Percentiles rank a stretch among this genome's conserved stretches.
These are phyloP conservation scores for Dimocarpus longan DNA, from an alignment of 345 rosid species.

Conservation along the genomic window DNA sequence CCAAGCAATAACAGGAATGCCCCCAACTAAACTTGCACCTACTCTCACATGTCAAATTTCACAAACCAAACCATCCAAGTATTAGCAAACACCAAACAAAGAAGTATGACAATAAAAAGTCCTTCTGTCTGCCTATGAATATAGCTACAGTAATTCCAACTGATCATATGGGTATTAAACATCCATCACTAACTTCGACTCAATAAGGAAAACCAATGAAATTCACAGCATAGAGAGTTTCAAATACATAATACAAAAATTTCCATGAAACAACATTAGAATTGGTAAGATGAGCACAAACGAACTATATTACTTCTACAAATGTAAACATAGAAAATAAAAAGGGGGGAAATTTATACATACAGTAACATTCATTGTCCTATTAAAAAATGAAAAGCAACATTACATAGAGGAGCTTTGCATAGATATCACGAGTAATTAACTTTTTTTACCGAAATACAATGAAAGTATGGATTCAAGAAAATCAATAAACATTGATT, in stretches of 20 bases:
- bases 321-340: too few species aligned
- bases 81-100: neutral
- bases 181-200: neutral
- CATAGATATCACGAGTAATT: neutral
- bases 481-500: neutral
- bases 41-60: neutral
- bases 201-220: neutral
- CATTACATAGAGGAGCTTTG: neutral
- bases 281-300: neutral
- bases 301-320: too few species aligned
- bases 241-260: too few species aligned
- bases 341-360: too few species aligned
- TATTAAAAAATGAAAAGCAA: neutral
- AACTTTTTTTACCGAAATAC: neutral
- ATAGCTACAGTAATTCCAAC: neutral
- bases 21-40: neutral
- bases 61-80: slow-evolving; percentile 8
- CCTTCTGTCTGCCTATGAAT: neutral
- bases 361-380: too few species aligned
- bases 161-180: neutral
- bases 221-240: neutral
- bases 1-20: neutral
- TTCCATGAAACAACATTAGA: neutral
- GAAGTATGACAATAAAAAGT: neutral
- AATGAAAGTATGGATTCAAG: neutral